Evolutionary conservation across 2,329 filamentous ascomycete genomes (phyloP), one percentile per base, ranked within the genome.

Genomic region (Clarireedia paspali): DNA sequence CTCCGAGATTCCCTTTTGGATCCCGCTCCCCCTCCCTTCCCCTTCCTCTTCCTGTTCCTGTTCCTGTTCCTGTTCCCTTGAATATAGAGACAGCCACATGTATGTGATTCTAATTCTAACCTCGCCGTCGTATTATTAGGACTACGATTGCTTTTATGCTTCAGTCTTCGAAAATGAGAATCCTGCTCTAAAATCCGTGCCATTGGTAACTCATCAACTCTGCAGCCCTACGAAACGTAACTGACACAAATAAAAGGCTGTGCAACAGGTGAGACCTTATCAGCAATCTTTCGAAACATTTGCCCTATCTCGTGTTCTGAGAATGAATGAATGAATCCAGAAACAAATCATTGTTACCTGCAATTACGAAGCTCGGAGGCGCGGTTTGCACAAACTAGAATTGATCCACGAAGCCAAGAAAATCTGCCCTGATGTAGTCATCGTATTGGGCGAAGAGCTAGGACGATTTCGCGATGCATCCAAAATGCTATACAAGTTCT

Each of bases 141-240:
- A 89, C 71, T 89, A 91, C 70, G 89, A 92, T 74, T 95, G 89
- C 75, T 97, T 97, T 76, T 97, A 97, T 70, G 91, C 91, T 23
- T 89, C 90, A 50, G 91, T 70, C 7, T 86, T 94, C 63, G 91
- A 96, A 72, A 85, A 86, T 61, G 86, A 88, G 68, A 84, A 88
- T 62, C 89, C 91, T 0, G 75, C 78, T 2, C 75, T 96, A 56
- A 89, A 83, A 67, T 77, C 79, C 1, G 73, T 87, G 17, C 89
- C 91, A 6, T 75, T 97, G 36, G 91, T 90, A 38, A 84, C 12
- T 46, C 42, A 12, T 12, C 23, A 15, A 46, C 96, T 57, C 88
- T 90, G 24, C 40, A 49, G 26, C 20, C 15, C 15, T 38, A 24
- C 17, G 27, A 57, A 49, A 20, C 48, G 45, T 44, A 44, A 58